A percentile compares a stretch with the other conserved stretches of the same genome.
phyloP scores from a whole-genome alignment of 2,329 filamentous ascomycete species.

The Talaromyces funiculosus region DNA sequence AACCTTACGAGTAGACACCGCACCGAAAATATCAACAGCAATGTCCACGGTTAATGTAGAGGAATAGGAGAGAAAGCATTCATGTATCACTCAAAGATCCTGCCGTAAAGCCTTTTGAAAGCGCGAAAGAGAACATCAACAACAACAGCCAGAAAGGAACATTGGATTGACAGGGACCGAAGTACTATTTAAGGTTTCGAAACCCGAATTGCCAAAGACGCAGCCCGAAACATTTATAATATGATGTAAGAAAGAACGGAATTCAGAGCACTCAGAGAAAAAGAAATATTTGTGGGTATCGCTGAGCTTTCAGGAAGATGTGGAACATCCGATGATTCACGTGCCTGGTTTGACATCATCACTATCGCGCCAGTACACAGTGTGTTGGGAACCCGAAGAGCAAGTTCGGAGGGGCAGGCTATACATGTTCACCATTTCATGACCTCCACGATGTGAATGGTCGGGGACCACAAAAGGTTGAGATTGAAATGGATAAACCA shows the following conservation, averaged over 20 bases:
- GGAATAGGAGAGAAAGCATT: too few relatives aligned
- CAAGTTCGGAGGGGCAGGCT: constrained; percentile 26
- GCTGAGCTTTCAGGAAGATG: not conserved
- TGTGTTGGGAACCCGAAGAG: constrained; percentile 26
- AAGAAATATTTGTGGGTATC: not conserved
- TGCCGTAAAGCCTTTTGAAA: too few relatives aligned
- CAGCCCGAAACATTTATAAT: not conserved
- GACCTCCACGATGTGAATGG: not conserved
- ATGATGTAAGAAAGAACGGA: not conserved
- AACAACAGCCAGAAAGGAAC: not conserved
- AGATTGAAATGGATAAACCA: constrained; percentile 22
- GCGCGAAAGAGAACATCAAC: not conserved
- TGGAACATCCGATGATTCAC: not conserved
- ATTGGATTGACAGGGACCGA: not conserved
- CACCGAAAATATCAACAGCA: too few relatives aligned
- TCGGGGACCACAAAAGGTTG: constrained; percentile 12
- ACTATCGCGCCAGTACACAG: constrained; percentile 6
- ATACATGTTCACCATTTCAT: constrained; percentile 6
- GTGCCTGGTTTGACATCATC: not conserved
- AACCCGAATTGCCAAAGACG: not conserved
- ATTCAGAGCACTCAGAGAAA: not conserved
- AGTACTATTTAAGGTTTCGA: not conserved
- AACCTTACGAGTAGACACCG: too few relatives aligned
- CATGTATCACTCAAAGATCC: too few relatives aligned
- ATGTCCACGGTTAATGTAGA: too few relatives aligned